Evolutionary conservation across 768 basidiomycete genomes (phyloP), one percentile per base, ranked within the genome.

Genomic region (Hygrophorus russula): DNA sequence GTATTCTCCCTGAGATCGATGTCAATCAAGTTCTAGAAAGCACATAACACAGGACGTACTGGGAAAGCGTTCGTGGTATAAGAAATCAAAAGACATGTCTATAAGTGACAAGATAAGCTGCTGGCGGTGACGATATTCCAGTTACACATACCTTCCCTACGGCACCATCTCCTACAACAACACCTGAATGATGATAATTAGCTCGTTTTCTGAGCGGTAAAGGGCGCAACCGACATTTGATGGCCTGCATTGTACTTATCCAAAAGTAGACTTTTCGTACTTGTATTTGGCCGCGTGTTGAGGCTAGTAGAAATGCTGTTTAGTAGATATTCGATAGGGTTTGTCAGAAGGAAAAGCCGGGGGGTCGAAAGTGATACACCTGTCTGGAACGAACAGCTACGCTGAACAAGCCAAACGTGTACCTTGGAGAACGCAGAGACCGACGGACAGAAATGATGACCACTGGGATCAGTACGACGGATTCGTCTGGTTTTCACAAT

Each of bases 11-110:
- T 93, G 55, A 35, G 51, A 53, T 56, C 49, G 54, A 27, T 46
- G 17, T 46, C 48, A 31, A 45, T 45, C 32, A 49, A 33, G 12
- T 37, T 17, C 31, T 36, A 39, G 46, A 44, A 34, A 46, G 32
- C 19, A 44, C 42, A 35, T 18, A 49, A 29, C 19, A 13, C 34
- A 19, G 43, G 28, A 69, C 86, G 63, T 66, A 90, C 87, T 47
- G 90, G 90, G 64, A 93, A 94, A 33, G 93, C 89, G 68, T 94
- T 93, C 52, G 96, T 99, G 53, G 96, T 99, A 70, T 99, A 99
- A 41, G 94, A 98, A 60, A 99, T 99, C 56, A 99, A 76, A 47
- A 99, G 80, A 66, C 96, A 99, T 43, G 96, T 98, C 96, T 98
- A 56, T 20, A 27, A 39, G 59, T 58, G 49, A 53, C 46, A 39